Evolutionary conservation across 192 early-diverging fungal genomes (phyloP).

Genomic region (Phycomyces blakesleeanus): DNA sequence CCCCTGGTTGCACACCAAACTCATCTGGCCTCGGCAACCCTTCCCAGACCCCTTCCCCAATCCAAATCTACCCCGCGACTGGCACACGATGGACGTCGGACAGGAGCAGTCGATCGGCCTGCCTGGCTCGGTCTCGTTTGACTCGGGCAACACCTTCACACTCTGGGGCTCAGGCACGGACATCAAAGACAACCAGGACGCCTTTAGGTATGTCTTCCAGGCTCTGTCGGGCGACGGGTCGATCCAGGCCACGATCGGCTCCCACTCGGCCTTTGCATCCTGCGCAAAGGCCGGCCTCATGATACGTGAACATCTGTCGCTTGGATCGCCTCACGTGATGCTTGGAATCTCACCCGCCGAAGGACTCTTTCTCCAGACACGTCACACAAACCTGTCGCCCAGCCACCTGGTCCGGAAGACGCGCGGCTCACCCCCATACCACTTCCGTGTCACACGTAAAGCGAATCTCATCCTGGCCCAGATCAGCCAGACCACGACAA

Average conservation of each 20-base stretch:
- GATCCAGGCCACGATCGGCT: constrained; percentile 10
- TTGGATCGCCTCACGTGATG: constrained; percentile 19
- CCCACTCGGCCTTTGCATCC: constrained; percentile 26
- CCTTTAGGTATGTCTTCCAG: constrained; percentile 31
- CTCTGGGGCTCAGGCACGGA: constrained; percentile 29
- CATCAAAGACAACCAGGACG: constrained; percentile 17
- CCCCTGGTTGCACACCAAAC: constrained; percentile 19
- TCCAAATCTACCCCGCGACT: constrained; percentile 23
- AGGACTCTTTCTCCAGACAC: constrained; percentile 22
- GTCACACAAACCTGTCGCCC: constrained; percentile 3
- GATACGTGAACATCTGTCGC: constrained; percentile 28
- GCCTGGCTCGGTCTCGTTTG: constrained; percentile 24
- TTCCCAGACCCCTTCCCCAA: constrained; percentile 21
- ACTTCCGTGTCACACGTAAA: constrained; percentile 7
- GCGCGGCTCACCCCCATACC: constrained; percentile 20
- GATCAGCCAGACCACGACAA: not conserved
- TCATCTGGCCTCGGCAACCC: constrained; percentile 14
- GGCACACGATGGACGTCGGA: constrained; percentile 34
- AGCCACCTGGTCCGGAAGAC: constrained; percentile 16
- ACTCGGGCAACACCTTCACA: constrained; percentile 25
- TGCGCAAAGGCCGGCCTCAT: constrained; percentile 33
- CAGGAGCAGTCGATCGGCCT: constrained; percentile 19
- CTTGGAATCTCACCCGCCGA: constrained; percentile 27
- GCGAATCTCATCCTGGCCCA: constrained; percentile 14
- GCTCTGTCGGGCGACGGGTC: not conserved